These are phyloP conservation scores for Phanerochaete carnosa DNA, from an alignment of 768 basidiomycete genomes.

Conservation along the genomic window DNA sequence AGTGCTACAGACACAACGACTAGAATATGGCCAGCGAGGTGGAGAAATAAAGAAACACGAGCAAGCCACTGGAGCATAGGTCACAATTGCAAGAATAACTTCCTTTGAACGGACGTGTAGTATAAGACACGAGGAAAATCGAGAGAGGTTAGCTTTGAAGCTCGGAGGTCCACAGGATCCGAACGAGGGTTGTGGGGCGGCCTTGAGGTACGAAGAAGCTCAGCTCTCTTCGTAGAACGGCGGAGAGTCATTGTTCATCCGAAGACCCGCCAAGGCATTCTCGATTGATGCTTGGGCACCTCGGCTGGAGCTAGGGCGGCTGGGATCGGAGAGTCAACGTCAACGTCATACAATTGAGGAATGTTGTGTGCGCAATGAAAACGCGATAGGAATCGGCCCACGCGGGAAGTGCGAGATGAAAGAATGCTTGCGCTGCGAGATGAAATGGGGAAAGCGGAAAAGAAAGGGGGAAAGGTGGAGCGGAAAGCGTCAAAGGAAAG, in stretches of 20 bases:
- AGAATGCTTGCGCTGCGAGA: neutral
- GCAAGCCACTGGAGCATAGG: neutral
- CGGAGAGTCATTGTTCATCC: slow-evolving; percentile 15
- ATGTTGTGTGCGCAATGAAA: slow-evolving; percentile 3
- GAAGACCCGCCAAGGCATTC: slow-evolving; percentile 21
- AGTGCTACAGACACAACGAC: neutral
- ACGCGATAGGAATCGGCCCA: neutral
- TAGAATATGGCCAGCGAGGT: neutral
- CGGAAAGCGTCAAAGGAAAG: neutral
- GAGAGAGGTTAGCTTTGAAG: too few relatives aligned
- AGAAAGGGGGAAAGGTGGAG: slow-evolving; percentile 5
- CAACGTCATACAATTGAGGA: neutral
- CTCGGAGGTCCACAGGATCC: too few relatives aligned
- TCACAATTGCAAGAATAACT: neutral
- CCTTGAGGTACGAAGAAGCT: neutral
- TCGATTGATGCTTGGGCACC: slow-evolving; percentile 24
- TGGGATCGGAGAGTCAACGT: neutral
- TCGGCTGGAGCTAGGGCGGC: slow-evolving; percentile 27
- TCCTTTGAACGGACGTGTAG: neutral
- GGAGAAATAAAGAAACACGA: neutral
- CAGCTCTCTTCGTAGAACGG: slow-evolving; percentile 8
- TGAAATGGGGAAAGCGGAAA: neutral
- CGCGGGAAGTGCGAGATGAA: neutral
- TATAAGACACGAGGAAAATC: neutral
- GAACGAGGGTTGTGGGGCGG: too few relatives aligned